Evolutionary conservation across 2,329 filamentous ascomycete genomes (phyloP).

Genomic region (Hymenoscyphus fraxineus): DNA sequence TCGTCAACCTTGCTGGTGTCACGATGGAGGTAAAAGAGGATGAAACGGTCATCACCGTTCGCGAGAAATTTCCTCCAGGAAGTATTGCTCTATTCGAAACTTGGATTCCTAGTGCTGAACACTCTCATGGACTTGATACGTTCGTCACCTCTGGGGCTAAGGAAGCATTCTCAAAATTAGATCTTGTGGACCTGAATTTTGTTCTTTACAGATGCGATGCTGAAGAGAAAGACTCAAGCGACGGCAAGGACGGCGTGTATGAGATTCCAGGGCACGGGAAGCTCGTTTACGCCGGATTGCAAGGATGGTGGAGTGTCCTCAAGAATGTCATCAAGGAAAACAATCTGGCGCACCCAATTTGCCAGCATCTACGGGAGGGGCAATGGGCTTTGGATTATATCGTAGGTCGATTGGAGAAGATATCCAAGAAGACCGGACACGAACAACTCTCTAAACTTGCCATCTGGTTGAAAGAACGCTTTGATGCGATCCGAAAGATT

Average conservation of each 20-base stretch:
- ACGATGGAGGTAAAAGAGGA: conserved; percentile 67
- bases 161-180: conserved; percentile 70
- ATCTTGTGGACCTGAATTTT: conserved; percentile 83
- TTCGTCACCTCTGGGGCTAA: conserved; percentile 80
- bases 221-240: conserved; percentile 78
- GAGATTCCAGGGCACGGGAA: conserved; percentile 78
- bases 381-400: conserved; percentile 93
- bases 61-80: conserved; percentile 82
- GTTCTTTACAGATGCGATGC: conserved; percentile 86
- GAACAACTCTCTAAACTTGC: conserved; percentile 61
- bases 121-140: conserved; percentile 76
- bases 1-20: conserved; percentile 70
- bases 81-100: conserved; percentile 96
- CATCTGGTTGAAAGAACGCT: conserved; percentile 77
- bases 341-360: conserved; percentile 87
- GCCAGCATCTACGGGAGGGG: conserved; percentile 85
- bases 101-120: conserved; percentile 85
- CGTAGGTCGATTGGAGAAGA: conserved; percentile 69
- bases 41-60: conserved; percentile 75
- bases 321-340: conserved; percentile 83
- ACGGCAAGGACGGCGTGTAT: conserved; percentile 82
- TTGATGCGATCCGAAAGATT: conserved; percentile 78
- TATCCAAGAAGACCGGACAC: conserved; percentile 61
- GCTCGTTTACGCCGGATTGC: conserved; percentile 91
- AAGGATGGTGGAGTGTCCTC: conserved; percentile 96